Conservation (phyloP, 2,329 filamentous ascomycete species). For the Paracoccidioides lutzii region DNA sequence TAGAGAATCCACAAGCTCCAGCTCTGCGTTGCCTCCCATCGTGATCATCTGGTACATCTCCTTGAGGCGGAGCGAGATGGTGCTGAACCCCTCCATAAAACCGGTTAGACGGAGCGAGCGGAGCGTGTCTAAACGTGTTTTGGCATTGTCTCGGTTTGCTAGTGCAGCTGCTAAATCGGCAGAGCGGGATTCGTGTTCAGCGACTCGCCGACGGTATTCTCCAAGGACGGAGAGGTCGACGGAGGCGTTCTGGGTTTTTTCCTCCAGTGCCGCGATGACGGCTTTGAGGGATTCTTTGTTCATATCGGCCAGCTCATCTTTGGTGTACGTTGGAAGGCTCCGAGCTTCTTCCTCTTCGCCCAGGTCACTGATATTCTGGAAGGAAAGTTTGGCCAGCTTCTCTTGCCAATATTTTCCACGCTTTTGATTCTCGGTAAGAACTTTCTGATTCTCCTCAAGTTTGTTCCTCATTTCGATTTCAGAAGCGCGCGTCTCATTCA, state of each 20-base stretch:
- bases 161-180: slow-evolving; percentile 72
- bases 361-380: slow-evolving; percentile 70
- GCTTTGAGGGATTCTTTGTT: slow-evolving; percentile 50
- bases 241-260: slow-evolving; percentile 69
- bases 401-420: slow-evolving; percentile 76
- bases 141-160: slow-evolving; percentile 65
- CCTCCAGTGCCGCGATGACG: slow-evolving; percentile 53
- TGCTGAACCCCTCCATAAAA: slow-evolving; percentile 96
- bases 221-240: slow-evolving; percentile 81
- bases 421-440: slow-evolving; percentile 72
- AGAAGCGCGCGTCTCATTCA: slow-evolving; percentile 75
- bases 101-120: slow-evolving; percentile 81
- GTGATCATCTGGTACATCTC: slow-evolving; percentile 99
- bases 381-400: slow-evolving; percentile 67
- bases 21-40: slow-evolving; percentile 95
- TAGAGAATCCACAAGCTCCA: slow-evolving; percentile 89
- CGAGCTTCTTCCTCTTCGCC: slow-evolving; percentile 38
- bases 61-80: slow-evolving; percentile 86
- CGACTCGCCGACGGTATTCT: slow-evolving; percentile 75
- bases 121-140: slow-evolving; percentile 85
- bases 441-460: slow-evolving; percentile 90
- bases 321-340: slow-evolving; percentile 62
- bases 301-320: slow-evolving; percentile 52
- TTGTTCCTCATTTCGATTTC: slow-evolving; percentile 99
- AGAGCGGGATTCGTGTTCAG: slow-evolving; percentile 70